These are phyloP conservation scores for Diaporthe capsici DNA, from an alignment of 2,329 filamentous ascomycete species.

Conservation along the genomic window DNA sequence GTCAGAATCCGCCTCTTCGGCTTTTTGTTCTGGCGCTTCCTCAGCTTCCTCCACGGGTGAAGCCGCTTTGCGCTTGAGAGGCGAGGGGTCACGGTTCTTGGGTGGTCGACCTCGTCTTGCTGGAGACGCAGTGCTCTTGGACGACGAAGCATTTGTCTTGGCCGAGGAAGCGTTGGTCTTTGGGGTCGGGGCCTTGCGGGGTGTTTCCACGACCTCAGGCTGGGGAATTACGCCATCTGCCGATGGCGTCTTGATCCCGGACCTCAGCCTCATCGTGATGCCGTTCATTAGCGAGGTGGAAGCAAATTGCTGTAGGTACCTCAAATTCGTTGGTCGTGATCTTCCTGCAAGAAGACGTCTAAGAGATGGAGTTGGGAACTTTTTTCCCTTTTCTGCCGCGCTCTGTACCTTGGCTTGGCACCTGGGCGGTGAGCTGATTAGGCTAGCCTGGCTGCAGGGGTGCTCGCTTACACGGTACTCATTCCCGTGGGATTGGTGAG, in stretches of 20 bases:
- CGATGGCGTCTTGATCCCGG: conserved; percentile 41
- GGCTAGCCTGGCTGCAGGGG: conserved; percentile 25
- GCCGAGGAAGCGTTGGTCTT: conserved; percentile 30
- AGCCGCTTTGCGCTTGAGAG: conserved; percentile 74
- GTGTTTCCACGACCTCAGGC: conserved; percentile 30
- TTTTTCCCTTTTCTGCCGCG: conserved; percentile 44
- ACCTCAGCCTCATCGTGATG: conserved; percentile 40
- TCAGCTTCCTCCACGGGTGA: conserved; percentile 66
- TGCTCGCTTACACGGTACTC: not conserved
- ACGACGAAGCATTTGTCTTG: not conserved
- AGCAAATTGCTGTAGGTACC: conserved; percentile 10
- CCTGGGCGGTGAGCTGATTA: conserved; percentile 24
- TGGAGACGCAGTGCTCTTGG: conserved; percentile 15
- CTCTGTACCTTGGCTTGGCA: conserved; percentile 9
- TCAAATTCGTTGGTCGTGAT: not conserved
- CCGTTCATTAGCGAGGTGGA: conserved; percentile 25
- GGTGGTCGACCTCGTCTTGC: conserved; percentile 22
- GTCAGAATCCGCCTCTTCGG: conserved; percentile 56
- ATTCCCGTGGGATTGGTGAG: not conserved
- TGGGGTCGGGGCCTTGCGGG: conserved; percentile 22
- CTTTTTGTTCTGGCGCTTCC: conserved; percentile 37
- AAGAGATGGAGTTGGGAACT: conserved; percentile 28
- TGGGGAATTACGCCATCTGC: conserved; percentile 37
- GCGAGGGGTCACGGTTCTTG: conserved; percentile 32
- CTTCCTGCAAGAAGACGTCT: conserved; percentile 7